These are phyloP conservation scores for Dictyostelium intermedium DNA, from an alignment of 78 protist species.

Conservation along the genomic window DNA sequence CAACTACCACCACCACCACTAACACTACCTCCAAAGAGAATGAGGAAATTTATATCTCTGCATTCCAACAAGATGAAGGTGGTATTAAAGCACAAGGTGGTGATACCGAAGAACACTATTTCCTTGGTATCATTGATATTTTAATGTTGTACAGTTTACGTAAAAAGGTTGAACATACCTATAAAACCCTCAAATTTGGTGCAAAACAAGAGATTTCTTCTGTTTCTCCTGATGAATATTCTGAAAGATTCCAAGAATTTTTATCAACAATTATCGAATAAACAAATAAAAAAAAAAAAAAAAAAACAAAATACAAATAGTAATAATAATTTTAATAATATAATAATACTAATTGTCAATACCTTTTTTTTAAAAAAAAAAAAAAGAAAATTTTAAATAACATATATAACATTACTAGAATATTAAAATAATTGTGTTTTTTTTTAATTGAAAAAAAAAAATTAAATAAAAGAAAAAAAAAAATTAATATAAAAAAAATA, in stretches of 20 bases:
- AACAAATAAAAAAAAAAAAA: not conserved
- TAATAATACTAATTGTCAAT: not conserved
- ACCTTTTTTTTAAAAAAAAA: not conserved
- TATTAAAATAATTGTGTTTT: not conserved
- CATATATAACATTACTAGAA: not conserved
- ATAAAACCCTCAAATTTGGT: constrained; percentile 79
- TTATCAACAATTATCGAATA: constrained; percentile 47
- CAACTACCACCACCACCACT: not conserved
- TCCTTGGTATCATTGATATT: constrained; percentile 91
- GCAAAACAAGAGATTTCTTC: constrained; percentile 75
- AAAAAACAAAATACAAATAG: not conserved
- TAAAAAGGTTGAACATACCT: constrained; percentile 88
- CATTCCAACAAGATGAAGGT: constrained; percentile 75
- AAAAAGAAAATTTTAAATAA: not conserved
- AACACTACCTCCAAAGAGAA: not conserved
- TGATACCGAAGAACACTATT: constrained; percentile 69
- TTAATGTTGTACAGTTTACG: constrained; percentile 87
- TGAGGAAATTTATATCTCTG: constrained; percentile 14
- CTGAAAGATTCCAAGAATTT: constrained; percentile 77
- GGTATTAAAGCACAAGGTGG: constrained; percentile 13
- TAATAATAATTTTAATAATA: not conserved
- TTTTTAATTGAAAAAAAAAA: not conserved
- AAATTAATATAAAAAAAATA: not conserved
- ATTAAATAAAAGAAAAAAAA: not conserved
- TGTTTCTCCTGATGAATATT: constrained; percentile 63